Evolutionary conservation across 2,329 filamentous ascomycete species (phyloP).

Genomic region (Coniochaeta prunicola): DNA sequence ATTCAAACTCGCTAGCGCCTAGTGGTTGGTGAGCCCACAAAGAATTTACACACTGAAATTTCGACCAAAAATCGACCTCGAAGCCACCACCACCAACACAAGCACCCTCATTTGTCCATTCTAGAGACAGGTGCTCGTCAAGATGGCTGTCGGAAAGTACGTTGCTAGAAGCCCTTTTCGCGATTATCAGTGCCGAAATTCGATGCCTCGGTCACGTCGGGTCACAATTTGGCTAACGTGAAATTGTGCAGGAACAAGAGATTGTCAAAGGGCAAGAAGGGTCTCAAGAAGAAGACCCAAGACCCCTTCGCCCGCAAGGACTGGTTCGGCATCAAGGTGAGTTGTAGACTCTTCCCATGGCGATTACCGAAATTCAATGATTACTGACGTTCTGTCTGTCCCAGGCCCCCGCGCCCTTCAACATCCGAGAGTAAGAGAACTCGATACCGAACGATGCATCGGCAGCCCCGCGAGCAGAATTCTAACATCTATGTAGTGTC

Average conservation of each 20-base stretch:
- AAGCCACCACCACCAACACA: constrained; percentile 2
- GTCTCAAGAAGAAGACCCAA: constrained; percentile 97
- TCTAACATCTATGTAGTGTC: constrained; percentile 58
- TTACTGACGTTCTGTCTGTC: constrained; percentile 14
- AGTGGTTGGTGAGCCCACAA: constrained; percentile 14
- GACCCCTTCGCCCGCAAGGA: constrained; percentile 99
- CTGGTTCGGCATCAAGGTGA: constrained; percentile 95
- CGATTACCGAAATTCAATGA: background rate
- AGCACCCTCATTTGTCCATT: constrained; percentile 28
- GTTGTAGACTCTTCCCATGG: constrained; percentile 17
- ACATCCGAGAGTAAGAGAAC: constrained; percentile 80
- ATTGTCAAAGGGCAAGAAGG: constrained; percentile 99
- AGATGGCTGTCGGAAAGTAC: constrained; percentile 56
- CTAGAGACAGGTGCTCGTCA: constrained; percentile 42
- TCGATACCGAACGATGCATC: background rate
- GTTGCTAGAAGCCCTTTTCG: constrained; percentile 12
- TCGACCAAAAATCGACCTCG: constrained; percentile 17
- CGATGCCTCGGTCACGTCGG: background rate
- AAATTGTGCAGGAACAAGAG: constrained; percentile 79
- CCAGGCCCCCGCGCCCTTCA: constrained; percentile 90
- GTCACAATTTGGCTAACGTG: background rate
- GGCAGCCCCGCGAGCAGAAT: constrained; percentile 4
- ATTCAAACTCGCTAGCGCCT: constrained; percentile 8
- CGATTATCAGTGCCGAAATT: background rate
- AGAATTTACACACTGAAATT: constrained; percentile 23